phyloP scores from a whole-genome alignment of 495 filamentous ascomycete species.

The Delitschia confertaspora region DNA sequence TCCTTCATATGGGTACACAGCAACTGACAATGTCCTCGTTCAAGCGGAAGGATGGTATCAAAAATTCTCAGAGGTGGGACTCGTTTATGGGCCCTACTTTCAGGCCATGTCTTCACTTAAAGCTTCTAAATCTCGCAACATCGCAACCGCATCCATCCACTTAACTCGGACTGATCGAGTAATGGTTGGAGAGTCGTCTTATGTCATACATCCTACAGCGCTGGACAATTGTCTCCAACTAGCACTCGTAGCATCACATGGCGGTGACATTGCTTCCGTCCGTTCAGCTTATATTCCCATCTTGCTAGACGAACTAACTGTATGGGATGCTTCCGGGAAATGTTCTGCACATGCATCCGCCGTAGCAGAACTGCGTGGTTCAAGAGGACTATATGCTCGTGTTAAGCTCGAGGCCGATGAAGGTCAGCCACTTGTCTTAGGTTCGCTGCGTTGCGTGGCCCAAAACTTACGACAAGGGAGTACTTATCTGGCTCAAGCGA shows the following conservation, averaged over 20 bases:
- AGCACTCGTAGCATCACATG: constrained; percentile 17
- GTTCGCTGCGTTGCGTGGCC: constrained; percentile 17
- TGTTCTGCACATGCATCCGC: constrained; percentile 4
- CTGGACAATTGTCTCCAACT: constrained; percentile 27
- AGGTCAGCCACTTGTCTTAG: too few species aligned
- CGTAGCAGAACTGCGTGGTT: constrained; percentile 16
- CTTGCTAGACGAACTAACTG: constrained; percentile 2
- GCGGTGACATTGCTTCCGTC: constrained; percentile 4
- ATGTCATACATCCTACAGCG: constrained; percentile 29
- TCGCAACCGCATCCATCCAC: constrained; percentile 10
- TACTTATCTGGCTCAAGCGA: neutral
- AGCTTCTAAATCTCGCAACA: constrained; percentile 4
- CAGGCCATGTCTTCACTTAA: constrained; percentile 20
- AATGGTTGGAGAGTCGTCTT: constrained; percentile 17
- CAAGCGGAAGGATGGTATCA: constrained; percentile 19
- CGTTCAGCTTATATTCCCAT: constrained; percentile 16
- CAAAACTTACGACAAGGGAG: constrained; percentile 3
- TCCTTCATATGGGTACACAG: too few species aligned
- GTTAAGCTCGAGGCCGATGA: too few species aligned
- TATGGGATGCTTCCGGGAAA: neutral
- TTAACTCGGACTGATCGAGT: constrained; percentile 6
- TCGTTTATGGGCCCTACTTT: constrained; percentile 29
- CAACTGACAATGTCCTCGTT: too few species aligned
- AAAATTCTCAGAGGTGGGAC: constrained; percentile 22
- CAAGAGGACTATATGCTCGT: constrained; percentile 13